Conservation (phyloP, 768 basidiomycete genomes). For the Hygrophorus russula region DNA sequence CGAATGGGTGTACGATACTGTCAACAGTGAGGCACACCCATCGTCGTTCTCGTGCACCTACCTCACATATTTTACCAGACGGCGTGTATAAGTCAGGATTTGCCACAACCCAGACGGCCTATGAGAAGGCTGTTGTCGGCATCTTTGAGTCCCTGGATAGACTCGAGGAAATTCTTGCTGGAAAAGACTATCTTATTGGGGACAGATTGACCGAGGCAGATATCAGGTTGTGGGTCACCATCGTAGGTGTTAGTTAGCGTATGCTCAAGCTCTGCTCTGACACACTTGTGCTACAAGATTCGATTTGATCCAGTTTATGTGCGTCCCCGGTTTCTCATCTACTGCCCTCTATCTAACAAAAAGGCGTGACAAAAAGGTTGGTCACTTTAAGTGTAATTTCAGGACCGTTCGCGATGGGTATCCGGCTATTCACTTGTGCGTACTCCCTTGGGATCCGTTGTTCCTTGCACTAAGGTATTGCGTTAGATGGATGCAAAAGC, state of each 20-base stretch:
- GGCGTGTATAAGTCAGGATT: constrained; percentile 90
- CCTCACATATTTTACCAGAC: constrained; percentile 29
- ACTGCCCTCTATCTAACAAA: too few species aligned
- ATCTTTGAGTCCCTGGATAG: constrained; percentile 76
- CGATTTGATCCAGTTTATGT: constrained; percentile 90
- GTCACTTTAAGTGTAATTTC: constrained; percentile 92
- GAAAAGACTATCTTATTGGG: constrained; percentile 81
- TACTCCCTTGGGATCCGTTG: constrained; percentile 3
- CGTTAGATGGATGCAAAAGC: constrained; percentile 64
- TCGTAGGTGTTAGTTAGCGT: constrained; percentile 40
- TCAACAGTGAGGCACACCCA: constrained; percentile 51
- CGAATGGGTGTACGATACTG: constrained; percentile 74
- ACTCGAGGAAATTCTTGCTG: constrained; percentile 65
- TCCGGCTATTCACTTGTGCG: constrained; percentile 63
- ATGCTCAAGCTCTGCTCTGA: background rate
- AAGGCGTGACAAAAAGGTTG: too few species aligned
- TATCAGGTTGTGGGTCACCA: constrained; percentile 85
- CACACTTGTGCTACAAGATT: constrained; percentile 29
- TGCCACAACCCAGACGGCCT: constrained; percentile 70
- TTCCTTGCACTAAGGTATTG: background rate
- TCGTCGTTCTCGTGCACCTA: background rate
- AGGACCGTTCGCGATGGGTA: constrained; percentile 80
- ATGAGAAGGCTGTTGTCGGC: constrained; percentile 61
- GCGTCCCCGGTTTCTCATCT: too few species aligned
- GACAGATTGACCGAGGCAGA: constrained; percentile 75